phyloP scores from a whole-genome alignment of 2,329 filamentous ascomycete species.

The Penicillium hesseltinei region DNA sequence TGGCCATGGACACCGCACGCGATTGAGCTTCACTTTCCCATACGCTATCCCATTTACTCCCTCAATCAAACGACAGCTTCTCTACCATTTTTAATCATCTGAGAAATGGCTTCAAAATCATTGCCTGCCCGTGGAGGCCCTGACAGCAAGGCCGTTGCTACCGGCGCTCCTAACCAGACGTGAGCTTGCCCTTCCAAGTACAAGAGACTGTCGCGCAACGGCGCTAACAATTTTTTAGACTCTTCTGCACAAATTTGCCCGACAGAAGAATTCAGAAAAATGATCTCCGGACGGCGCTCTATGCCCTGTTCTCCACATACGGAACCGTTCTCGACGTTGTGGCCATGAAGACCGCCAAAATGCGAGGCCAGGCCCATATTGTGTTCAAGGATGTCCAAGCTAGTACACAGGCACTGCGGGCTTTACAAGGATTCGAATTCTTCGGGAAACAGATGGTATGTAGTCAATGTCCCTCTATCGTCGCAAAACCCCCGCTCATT shows the following conservation, averaged over 20 bases:
- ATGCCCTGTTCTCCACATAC: constrained; percentile 92
- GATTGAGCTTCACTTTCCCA: constrained; percentile 9
- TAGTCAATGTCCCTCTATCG: constrained; percentile 17
- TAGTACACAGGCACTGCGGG: constrained; percentile 91
- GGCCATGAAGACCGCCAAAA: constrained; percentile 81
- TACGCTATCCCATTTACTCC: not conserved
- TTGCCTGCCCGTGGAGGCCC: constrained; percentile 43
- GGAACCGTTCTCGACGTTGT: constrained; percentile 90
- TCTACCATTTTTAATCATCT: not conserved
- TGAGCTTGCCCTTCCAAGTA: constrained; percentile 44
- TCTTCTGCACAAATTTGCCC: constrained; percentile 87
- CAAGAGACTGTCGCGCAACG: constrained; percentile 4
- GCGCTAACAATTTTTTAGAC: constrained; percentile 50
- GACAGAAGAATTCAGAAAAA: constrained; percentile 79
- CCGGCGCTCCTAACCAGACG: constrained; percentile 74
- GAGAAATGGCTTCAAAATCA: constrained; percentile 40
- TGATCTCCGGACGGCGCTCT: constrained; percentile 81
- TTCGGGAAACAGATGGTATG: constrained; percentile 81
- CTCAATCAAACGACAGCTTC: not conserved
- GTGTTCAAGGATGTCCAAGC: constrained; percentile 85
- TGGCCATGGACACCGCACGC: not conserved
- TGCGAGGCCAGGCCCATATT: constrained; percentile 94
- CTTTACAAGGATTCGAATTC: constrained; percentile 80
- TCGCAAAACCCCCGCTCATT: constrained; percentile 7
- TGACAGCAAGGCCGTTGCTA: constrained; percentile 31